phyloP scores from a whole-genome alignment of 1,284 basidiomycete genomes.

The Rhodotorula sp. region DNA sequence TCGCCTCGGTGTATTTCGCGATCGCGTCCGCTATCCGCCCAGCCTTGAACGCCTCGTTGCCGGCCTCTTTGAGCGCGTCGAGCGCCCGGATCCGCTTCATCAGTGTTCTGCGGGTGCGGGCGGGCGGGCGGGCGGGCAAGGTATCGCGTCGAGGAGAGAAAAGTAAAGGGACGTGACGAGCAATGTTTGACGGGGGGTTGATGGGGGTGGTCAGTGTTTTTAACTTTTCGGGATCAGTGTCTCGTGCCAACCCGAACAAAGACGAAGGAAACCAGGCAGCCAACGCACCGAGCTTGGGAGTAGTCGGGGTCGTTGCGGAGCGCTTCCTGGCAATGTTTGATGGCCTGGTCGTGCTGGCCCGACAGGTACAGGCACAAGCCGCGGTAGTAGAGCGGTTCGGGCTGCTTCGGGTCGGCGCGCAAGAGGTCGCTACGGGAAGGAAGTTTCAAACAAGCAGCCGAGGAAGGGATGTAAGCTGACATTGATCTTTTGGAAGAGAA shows the following conservation, averaged over 20 bases:
- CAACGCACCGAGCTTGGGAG: constrained; percentile 59
- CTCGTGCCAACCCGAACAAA: not conserved
- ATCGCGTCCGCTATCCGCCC: constrained; percentile 64
- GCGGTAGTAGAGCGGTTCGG: constrained; percentile 76
- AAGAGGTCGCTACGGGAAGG: constrained; percentile 66
- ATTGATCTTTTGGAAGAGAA: not conserved
- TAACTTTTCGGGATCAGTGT: no score
- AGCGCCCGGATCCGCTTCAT: constrained; percentile 70
- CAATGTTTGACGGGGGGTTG: no score
- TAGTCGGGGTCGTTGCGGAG: constrained; percentile 77
- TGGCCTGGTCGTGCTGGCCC: constrained; percentile 67
- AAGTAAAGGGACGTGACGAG: no score
- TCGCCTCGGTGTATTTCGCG: constrained; percentile 65
- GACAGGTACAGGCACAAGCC: constrained; percentile 75
- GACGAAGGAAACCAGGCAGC: not conserved
- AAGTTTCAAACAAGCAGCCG: not conserved
- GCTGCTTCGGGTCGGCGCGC: constrained; percentile 65
- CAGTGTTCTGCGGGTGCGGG: constrained; percentile 10
- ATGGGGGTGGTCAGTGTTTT: no score
- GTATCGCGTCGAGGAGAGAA: no score
- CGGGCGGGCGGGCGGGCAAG: not conserved
- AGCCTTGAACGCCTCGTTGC: constrained; percentile 72
- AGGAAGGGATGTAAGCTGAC: not conserved
- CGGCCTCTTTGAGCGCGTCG: constrained; percentile 78
- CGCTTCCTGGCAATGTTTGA: constrained; percentile 70